Evolutionary conservation across 352 stramenopile genomes (phyloP), one percentile per base, ranked within the genome.

Genomic region (Phytophthora gonapodyides): DNA sequence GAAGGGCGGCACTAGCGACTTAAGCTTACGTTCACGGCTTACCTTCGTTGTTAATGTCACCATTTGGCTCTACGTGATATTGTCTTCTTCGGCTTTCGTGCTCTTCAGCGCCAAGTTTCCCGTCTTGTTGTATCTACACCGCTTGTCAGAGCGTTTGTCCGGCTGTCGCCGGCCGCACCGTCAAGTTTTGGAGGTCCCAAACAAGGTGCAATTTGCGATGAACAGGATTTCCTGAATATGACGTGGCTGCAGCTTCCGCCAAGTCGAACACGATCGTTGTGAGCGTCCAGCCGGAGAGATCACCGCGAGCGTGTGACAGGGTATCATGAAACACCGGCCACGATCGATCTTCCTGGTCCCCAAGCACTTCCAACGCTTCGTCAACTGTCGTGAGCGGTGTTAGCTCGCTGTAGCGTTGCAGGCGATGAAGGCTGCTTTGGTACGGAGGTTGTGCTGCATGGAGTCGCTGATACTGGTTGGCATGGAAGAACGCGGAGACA

Each of bases 381-480:
- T 67, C 44, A 35, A 88, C 58, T 13, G 56, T 87, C 15, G 49
- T 64, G 6, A 78, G 80, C 0, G 69, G 61, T 2, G 57, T 46
- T 38, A 89, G 44, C 36, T 88, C 69, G 41, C 63, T 79, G 69
- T 88, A 92, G 6, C 83, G 75, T 46, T 68, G 60, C 15, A 92
- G 62, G 7, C 83, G 79, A 54, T 92, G 79, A 27, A 88, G 45
- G 57, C 80, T 90, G 65, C 83, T 92, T 37, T 84, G 55, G 45
- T 87, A 87, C 33, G 76, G 75, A 8, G 80, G 83, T 48, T 92
- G 83, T 11, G 64, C 16, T 30, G 90, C 75, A 21, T 73, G 62
- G 36, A 92, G 64, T 1, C 79, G 77, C 63, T 90, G 81, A 53
- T 92, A 92, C 64, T 92, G 83, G 30, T 92, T 92, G 2, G 80